phyloP scores from a whole-genome alignment of 2,329 filamentous ascomycete species.

The Colletotrichum viniferum region DNA sequence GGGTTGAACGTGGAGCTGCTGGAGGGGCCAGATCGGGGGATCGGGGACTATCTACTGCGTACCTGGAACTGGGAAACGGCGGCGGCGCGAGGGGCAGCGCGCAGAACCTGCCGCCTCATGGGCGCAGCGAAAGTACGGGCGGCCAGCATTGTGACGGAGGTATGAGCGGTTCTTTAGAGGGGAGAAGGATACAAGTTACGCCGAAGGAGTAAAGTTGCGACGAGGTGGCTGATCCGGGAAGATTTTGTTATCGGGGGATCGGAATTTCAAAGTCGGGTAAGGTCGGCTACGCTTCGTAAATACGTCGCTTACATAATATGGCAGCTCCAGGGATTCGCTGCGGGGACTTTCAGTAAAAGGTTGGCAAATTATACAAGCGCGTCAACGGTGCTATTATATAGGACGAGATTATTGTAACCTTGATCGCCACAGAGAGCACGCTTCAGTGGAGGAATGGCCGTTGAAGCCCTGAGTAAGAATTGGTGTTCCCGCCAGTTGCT shows the following conservation, averaged over 20 bases:
- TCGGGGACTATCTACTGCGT: conserved; percentile 32
- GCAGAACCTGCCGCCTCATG: conserved; percentile 78
- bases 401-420: not conserved
- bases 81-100: conserved; percentile 65
- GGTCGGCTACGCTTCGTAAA: not conserved
- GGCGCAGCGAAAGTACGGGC: conserved; percentile 78
- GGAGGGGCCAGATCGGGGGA: conserved; percentile 26
- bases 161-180: conserved; percentile 15
- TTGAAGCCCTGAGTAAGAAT: not conserved
- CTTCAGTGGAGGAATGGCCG: not conserved
- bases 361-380: not conserved
- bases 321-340: not conserved
- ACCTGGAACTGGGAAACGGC: conserved; percentile 61
- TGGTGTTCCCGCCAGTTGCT: too few species aligned
- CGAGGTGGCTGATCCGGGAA: not conserved
- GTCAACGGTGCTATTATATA: not conserved
- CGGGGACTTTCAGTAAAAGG: not conserved
- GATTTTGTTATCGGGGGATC: conserved; percentile 8
- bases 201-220: conserved; percentile 23
- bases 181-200: conserved; percentile 20
- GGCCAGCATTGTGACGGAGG: conserved; percentile 74
- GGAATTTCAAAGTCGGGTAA: conserved; percentile 10
- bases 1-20: not conserved
- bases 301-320: not conserved
- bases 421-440: not conserved